phyloP scores from a whole-genome alignment of 352 stramenopile species.

The Phytophthora melonis region DNA sequence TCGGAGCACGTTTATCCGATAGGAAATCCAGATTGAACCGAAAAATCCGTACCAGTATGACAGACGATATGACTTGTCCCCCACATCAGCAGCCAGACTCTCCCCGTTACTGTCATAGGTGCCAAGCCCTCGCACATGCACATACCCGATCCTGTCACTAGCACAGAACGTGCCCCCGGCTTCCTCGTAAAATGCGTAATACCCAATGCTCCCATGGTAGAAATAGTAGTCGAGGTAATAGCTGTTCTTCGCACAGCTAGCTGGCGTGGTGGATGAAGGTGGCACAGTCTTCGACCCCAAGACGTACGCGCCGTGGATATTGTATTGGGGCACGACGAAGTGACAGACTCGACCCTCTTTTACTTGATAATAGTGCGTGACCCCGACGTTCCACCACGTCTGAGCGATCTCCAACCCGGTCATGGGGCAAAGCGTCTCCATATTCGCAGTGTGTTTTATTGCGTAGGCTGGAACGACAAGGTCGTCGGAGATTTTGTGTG shows the following conservation, averaged over 20 bases:
- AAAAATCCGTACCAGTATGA: slow-evolving; percentile 24
- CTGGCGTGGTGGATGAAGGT: neutral
- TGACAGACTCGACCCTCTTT: slow-evolving; percentile 12
- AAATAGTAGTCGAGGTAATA: slow-evolving; percentile 30
- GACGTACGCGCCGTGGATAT: slow-evolving; percentile 17
- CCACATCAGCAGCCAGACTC: slow-evolving; percentile 3
- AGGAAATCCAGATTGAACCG: slow-evolving; percentile 17
- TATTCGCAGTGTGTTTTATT: slow-evolving; percentile 1
- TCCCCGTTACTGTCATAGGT: slow-evolving; percentile 20
- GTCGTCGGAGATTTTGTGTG: slow-evolving; percentile 17
- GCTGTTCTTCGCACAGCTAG: neutral
- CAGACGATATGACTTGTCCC: slow-evolving; percentile 2
- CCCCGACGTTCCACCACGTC: slow-evolving; percentile 24
- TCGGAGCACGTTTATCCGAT: slow-evolving; percentile 6
- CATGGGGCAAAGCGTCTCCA: slow-evolving; percentile 14
- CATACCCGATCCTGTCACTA: slow-evolving; percentile 20
- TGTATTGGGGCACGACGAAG: slow-evolving; percentile 23
- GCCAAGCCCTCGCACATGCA: slow-evolving; percentile 13
- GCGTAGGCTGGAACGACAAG: neutral
- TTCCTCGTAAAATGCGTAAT: slow-evolving; percentile 25
- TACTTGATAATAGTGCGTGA: slow-evolving; percentile 20
- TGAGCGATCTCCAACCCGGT: slow-evolving; percentile 21
- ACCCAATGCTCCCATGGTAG: slow-evolving; percentile 17
- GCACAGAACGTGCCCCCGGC: slow-evolving; percentile 16
- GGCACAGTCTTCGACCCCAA: neutral